Conservation (phyloP, 345 rosid genomes). For the Mangifera indica region DNA sequence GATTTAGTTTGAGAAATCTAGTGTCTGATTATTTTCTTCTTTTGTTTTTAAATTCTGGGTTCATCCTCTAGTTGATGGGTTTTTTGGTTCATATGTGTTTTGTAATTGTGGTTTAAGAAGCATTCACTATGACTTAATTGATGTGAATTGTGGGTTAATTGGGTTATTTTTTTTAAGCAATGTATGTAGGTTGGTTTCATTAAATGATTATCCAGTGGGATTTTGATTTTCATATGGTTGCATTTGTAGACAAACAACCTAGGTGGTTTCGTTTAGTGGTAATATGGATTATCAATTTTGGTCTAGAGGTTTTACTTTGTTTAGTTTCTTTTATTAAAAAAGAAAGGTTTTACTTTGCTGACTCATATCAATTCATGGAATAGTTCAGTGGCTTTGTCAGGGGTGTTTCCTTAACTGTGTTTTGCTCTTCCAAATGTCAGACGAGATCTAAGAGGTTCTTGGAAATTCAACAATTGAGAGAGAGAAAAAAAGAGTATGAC, state of each 20-base stretch:
- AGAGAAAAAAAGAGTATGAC: conserved; percentile 77
- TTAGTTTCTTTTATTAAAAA: background rate
- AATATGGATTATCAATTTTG: background rate
- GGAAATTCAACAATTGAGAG: conserved; percentile 96
- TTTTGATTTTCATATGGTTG: background rate
- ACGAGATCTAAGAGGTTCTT: conserved; percentile 95
- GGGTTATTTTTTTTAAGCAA: background rate
- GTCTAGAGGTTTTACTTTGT: background rate
- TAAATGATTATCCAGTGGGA: background rate
- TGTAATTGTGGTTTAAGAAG: no score
- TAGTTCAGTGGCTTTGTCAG: background rate
- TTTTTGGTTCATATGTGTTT: background rate
- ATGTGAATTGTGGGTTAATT: background rate
- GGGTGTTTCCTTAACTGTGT: background rate
- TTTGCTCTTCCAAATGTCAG: conserved; percentile 50
- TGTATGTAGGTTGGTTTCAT: background rate
- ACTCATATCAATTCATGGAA: background rate
- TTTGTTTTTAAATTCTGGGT: background rate
- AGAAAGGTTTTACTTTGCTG: background rate
- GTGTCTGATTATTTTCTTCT: background rate
- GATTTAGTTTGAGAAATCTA: background rate
- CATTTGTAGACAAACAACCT: no score
- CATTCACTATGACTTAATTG: no score
- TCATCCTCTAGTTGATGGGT: background rate
- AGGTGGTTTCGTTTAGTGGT: conserved; percentile 1